phyloP scores from a whole-genome alignment of 2,329 filamentous ascomycete genomes.

The Xylariaceae sp. region DNA sequence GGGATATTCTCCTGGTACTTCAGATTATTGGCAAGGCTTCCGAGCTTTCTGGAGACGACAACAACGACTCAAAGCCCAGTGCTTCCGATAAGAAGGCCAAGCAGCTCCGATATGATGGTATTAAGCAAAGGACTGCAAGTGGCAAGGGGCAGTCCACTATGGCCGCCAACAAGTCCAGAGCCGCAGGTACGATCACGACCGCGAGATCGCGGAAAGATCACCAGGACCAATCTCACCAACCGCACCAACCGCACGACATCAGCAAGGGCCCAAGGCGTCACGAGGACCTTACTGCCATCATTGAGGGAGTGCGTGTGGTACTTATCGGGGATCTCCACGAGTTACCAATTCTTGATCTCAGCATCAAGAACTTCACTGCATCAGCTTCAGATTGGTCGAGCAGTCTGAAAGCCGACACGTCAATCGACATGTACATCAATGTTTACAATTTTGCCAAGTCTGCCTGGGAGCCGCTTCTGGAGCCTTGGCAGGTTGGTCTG shows the following conservation, averaged over 20 bases:
- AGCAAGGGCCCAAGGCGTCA: conserved; percentile 27
- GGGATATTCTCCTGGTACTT: conserved; percentile 88
- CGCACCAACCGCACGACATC: conserved; percentile 25
- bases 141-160: conserved; percentile 47
- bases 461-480: conserved; percentile 91
- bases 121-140: conserved; percentile 51
- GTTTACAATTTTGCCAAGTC: conserved; percentile 99
- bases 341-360: conserved; percentile 87
- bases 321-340: conserved; percentile 95
- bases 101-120: conserved; percentile 40
- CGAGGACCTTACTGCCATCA: conserved; percentile 77
- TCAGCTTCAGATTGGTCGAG: conserved; percentile 88
- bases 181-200: conserved; percentile 23
- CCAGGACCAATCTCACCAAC: conserved; percentile 7
- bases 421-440: conserved; percentile 90
- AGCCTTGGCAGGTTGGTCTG: conserved; percentile 93
- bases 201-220: conserved; percentile 16
- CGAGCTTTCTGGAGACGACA: conserved; percentile 66
- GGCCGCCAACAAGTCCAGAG: conserved; percentile 31
- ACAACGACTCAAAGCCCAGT: conserved; percentile 33
- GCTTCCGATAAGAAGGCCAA: conserved; percentile 48
- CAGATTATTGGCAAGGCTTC: conserved; percentile 89
- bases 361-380: conserved; percentile 80
- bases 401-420: conserved; percentile 76
- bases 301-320: conserved; percentile 86